These are phyloP conservation scores for Silene conica DNA, from an alignment of 148 eudicot species.

Conservation along the genomic window DNA sequence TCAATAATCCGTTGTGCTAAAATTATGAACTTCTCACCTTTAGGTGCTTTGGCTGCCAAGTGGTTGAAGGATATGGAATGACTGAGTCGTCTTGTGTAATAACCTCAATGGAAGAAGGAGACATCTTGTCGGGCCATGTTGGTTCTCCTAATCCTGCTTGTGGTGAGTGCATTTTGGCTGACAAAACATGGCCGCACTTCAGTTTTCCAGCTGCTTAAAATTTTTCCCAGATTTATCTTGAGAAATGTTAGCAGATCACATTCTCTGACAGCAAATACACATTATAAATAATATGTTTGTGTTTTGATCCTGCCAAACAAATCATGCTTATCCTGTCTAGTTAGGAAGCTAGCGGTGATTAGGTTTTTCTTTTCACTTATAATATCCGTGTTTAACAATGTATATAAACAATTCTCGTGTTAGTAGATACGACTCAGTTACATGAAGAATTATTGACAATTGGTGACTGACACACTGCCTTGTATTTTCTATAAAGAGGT, in stretches of 20 bases:
- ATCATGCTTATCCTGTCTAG: background rate
- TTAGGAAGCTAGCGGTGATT: background rate
- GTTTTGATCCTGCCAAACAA: background rate
- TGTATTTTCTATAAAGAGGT: slow-evolving; percentile 44
- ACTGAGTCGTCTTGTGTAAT: slow-evolving; percentile 96
- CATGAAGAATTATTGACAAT: background rate
- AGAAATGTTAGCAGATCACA: background rate
- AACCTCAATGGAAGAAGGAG: slow-evolving; percentile 67
- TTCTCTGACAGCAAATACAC: background rate
- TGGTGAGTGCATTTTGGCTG: slow-evolving; percentile 49
- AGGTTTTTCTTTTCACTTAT: background rate
- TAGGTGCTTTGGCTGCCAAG: slow-evolving; percentile 91
- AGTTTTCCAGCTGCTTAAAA: slow-evolving; percentile 5
- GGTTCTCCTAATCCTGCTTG: slow-evolving; percentile 94
- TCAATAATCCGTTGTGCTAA: slow-evolving; percentile 4
- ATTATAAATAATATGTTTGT: background rate
- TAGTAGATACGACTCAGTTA: background rate
- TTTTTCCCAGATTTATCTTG: background rate
- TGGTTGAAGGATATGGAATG: slow-evolving; percentile 95
- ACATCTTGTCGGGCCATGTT: slow-evolving; percentile 81
- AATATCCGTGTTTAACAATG: slow-evolving; percentile 1
- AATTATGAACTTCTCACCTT: slow-evolving; percentile 10
- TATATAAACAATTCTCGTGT: background rate
- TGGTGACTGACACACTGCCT: background rate
- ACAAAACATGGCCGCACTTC: background rate